Percentiles rank a stretch among this genome's conserved stretches.
Evolutionary conservation across 352 stramenopile genomes (phyloP).

Genomic region (Globisporangium perplexum): DNA sequence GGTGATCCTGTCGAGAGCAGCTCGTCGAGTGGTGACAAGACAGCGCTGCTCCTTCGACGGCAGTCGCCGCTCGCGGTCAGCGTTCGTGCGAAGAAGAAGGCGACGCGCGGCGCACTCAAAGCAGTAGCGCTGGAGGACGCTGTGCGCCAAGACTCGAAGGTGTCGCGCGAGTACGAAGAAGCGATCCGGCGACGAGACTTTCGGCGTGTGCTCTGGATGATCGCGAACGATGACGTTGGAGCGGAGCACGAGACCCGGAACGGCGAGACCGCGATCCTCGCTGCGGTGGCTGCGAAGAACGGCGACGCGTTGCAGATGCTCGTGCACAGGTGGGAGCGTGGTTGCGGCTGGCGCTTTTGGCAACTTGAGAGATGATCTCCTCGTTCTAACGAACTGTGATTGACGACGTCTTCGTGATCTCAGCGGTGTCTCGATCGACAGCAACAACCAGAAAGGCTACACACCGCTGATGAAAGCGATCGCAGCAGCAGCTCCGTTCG

Average conservation of each 20-base stretch:
- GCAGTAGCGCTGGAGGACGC: neutral
- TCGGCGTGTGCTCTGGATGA: conserved; percentile 56
- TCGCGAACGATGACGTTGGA: conserved; percentile 45
- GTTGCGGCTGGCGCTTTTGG: neutral
- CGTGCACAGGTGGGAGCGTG: conserved; percentile 28
- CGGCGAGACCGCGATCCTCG: conserved; percentile 58
- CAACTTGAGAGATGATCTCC: neutral
- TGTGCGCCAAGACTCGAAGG: neutral
- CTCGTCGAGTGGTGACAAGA: neutral
- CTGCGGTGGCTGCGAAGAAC: conserved; percentile 43
- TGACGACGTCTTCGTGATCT: neutral
- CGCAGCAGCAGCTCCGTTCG: conserved; percentile 29
- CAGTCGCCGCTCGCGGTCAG: neutral
- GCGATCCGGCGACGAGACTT: conserved; percentile 60
- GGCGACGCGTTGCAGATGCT: conserved; percentile 31
- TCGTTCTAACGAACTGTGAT: neutral
- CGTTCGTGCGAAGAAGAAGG: neutral
- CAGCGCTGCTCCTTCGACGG: neutral
- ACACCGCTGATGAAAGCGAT: conserved; percentile 77
- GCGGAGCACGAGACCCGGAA: conserved; percentile 44
- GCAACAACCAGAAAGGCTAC: conserved; percentile 45
- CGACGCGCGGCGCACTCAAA: neutral
- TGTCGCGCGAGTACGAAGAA: conserved; percentile 29
- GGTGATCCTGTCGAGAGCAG: neutral
- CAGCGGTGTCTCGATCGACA: conserved; percentile 56